phyloP scores from a whole-genome alignment of 257 asterid genomes.

The Haberlea rhodopensis region DNA sequence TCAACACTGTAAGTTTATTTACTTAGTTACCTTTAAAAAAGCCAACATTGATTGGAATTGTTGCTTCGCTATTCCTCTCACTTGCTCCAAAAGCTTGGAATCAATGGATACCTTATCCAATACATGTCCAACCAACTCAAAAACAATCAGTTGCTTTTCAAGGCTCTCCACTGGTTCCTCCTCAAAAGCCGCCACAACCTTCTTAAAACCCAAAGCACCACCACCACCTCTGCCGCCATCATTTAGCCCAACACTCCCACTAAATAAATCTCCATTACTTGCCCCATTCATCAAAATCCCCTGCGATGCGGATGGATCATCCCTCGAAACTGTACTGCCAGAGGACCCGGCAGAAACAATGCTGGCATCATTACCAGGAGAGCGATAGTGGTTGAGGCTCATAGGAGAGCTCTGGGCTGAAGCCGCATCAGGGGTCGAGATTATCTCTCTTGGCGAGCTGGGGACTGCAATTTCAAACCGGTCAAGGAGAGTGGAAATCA shows the following conservation, averaged over 20 bases:
- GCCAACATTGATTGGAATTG: slow-evolving; percentile 76
- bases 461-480: slow-evolving; percentile 54
- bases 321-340: slow-evolving; percentile 42
- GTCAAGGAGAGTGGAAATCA: slow-evolving; percentile 63
- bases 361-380: slow-evolving; percentile 41
- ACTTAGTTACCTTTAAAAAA: slow-evolving; percentile 67
- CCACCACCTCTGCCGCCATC: slow-evolving; percentile 44
- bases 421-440: slow-evolving; percentile 41
- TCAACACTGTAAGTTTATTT: slow-evolving; percentile 12
- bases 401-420: slow-evolving; percentile 61
- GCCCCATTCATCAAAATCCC: slow-evolving; percentile 44
- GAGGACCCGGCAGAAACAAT: slow-evolving; percentile 41
- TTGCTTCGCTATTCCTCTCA: slow-evolving; percentile 63
- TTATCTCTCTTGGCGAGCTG: slow-evolving; percentile 48
- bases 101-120: slow-evolving; percentile 60
- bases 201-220: slow-evolving; percentile 39
- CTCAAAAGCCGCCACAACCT: slow-evolving; percentile 50
- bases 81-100: slow-evolving; percentile 66
- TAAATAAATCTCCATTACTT: slow-evolving; percentile 59
- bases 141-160: slow-evolving; percentile 72
- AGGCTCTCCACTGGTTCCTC: slow-evolving; percentile 73
- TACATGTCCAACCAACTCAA: slow-evolving; percentile 61
- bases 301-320: slow-evolving; percentile 37
- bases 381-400: slow-evolving; percentile 47
- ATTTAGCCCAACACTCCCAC: slow-evolving; percentile 36